Evolutionary conservation across 202 grass and related monocot genomes (phyloP), one percentile per base, ranked within the genome.

Genomic region (Schoenoplectus tabernaemontani): DNA sequence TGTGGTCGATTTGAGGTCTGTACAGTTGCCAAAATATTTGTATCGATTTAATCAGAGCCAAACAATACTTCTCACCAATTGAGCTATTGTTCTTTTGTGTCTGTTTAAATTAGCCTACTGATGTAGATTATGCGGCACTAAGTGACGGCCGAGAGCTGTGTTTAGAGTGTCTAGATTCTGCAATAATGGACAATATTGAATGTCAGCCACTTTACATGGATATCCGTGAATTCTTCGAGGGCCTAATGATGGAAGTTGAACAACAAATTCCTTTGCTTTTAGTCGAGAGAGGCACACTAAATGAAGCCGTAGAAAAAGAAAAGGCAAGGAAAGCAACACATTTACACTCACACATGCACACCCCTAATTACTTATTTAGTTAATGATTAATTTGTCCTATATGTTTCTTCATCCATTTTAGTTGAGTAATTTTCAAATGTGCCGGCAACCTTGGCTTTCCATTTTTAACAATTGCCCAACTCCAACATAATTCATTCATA

Each of bases 201-300:
- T 97, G 91, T 80, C 91, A 97, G 83, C 88, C 88, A 39, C 87
- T 97, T 33, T 97, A 97, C 76, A 81, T 97, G 65, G 91, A 97
- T 81, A 89, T 93, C 80, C 87, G 81, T 72, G 91, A 93, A 89
- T 97, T 93, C 38, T 97, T 87, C 33, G 91, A 97, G 87, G 90
- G 93, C 57, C 50, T 97, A 81, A 88, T 87, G 59, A 97, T 97
- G 93, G 91, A 91, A 90, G 51, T 97, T 65, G 82, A 89, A 64
- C 93, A 91, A 57, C 91, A 93, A 79, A 82, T 93, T 88, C 93
- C 90, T 33, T 86, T 97, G 59, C 90, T 97, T 86, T 84, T 97
- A 60, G 93, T 97, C 38, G 93, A 97, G 64, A 85, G 90, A 37
- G 90, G 91, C n/a, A n/a, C n/a, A n/a, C 78, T 97, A 77, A 97